Evolutionary conservation across 331 rosid genomes (phyloP).

Genomic region (Stylosanthes scabra): DNA sequence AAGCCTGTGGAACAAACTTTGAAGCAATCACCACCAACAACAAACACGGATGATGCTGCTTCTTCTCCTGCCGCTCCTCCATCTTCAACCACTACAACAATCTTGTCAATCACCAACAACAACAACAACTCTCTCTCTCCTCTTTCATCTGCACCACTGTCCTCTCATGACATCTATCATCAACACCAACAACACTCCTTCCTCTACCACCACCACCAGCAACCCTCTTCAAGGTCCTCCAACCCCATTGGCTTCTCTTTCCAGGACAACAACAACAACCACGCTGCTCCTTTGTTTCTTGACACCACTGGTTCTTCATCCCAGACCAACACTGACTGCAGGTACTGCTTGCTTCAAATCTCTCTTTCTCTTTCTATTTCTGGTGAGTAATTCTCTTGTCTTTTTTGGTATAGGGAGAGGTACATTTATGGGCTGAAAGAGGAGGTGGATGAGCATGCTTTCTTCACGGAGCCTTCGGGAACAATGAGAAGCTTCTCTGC

Average conservation of each 20-base stretch:
- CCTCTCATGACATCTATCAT: constrained; percentile 45
- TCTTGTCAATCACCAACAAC: constrained; percentile 60
- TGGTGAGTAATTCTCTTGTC: constrained; percentile 16
- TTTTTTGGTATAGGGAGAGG: constrained; percentile 47
- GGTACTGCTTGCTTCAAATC: neutral
- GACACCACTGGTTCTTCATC: constrained; percentile 59
- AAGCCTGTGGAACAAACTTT: constrained; percentile 91
- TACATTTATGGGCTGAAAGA: constrained; percentile 76
- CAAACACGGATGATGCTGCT: constrained; percentile 34
- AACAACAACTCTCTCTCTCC: too few species aligned
- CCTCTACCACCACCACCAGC: constrained; percentile 47
- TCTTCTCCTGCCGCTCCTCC: neutral
- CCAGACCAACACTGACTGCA: neutral
- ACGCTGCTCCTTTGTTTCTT: constrained; percentile 55
- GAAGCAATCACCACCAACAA: constrained; percentile 53
- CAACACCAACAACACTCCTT: constrained; percentile 46
- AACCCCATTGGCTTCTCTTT: constrained; percentile 45
- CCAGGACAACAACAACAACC: constrained; percentile 65
- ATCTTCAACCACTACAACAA: constrained; percentile 35
- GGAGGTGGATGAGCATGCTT: constrained; percentile 86
- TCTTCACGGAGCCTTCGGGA: constrained; percentile 85
- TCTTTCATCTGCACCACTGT: too few species aligned
- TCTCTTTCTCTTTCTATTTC: neutral
- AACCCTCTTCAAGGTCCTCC: constrained; percentile 48
- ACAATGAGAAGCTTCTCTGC: constrained; percentile 74